These are phyloP conservation scores for Thoreauomyces humboldtii DNA, from an alignment of 192 early-diverging fungal species.

Conservation along the genomic window DNA sequence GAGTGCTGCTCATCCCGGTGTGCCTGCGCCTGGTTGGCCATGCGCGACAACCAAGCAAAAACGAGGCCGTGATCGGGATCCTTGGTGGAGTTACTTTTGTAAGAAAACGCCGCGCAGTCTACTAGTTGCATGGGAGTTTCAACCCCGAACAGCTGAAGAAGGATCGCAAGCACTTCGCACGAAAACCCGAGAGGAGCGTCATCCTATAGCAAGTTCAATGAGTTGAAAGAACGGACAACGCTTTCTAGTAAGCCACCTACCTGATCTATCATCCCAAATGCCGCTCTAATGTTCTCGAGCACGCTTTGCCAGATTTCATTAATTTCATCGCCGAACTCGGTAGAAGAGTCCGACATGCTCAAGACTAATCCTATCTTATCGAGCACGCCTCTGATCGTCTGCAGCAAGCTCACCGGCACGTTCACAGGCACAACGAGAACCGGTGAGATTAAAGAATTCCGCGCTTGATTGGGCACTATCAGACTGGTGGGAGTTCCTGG, in stretches of 20 bases:
- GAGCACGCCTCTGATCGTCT: neutral
- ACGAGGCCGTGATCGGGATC: neutral
- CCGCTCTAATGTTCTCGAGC: neutral
- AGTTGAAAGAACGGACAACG: neutral
- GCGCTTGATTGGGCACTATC: too few relatives aligned
- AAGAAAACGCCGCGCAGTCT: neutral
- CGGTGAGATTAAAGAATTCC: too few relatives aligned
- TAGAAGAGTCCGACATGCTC: neutral
- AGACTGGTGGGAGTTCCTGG: too few relatives aligned
- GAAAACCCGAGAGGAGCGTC: neutral
- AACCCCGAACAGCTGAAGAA: neutral
- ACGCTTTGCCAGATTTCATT: constrained; percentile 14
- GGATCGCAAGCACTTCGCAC: neutral
- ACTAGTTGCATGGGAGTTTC: neutral
- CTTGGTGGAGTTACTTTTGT: neutral
- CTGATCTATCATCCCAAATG: constrained; percentile 7
- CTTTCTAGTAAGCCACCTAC: neutral
- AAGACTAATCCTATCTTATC: neutral
- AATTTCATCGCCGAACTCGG: constrained; percentile 8
- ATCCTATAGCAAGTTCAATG: too few relatives aligned
- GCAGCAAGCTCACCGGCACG: neutral
- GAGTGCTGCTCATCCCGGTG: too few relatives aligned
- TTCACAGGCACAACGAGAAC: neutral
- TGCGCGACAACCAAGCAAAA: neutral
- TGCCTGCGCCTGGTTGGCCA: too few relatives aligned